Evolutionary conservation across 2,329 filamentous ascomycete genomes (phyloP).

Genomic region (Diaporthe sp.): DNA sequence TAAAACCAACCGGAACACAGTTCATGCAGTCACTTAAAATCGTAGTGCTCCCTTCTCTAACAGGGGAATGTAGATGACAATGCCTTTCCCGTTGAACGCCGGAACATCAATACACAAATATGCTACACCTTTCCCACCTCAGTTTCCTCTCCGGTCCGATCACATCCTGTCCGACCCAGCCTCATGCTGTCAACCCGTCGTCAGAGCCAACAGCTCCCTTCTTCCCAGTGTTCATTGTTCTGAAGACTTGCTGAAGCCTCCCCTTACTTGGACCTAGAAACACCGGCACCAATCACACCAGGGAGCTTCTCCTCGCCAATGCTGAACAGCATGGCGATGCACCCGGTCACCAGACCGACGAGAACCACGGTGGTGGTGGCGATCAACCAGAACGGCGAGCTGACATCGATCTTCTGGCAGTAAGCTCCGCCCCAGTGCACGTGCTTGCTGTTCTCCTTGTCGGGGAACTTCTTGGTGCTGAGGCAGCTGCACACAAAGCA

Average conservation of each 20-base stretch:
- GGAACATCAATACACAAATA: conserved; percentile 42
- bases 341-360: conserved; percentile 76
- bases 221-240: not conserved
- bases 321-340: conserved; percentile 83
- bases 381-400: conserved; percentile 90
- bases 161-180: not conserved
- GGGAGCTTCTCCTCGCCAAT: conserved; percentile 92
- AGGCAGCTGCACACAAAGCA: conserved; percentile 88
- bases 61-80: conserved; percentile 44
- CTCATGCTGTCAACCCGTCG: not conserved
- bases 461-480: conserved; percentile 63
- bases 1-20: not conserved
- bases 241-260: not conserved
- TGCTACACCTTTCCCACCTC: conserved; percentile 37
- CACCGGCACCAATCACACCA: conserved; percentile 95
- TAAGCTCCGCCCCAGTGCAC: conserved; percentile 84
- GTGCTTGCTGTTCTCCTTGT: conserved; percentile 55
- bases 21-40: conserved; percentile 23
- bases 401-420: conserved; percentile 94
- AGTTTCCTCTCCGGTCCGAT: not conserved
- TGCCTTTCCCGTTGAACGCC: conserved; percentile 47
- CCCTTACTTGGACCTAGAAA: conserved; percentile 77
- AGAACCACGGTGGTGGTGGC: conserved; percentile 80
- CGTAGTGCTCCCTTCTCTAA: conserved; percentile 43
- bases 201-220: no score